Evolutionary conservation across 495 filamentous ascomycete species (phyloP).

Genomic region (Aspergillus mulundensis): DNA sequence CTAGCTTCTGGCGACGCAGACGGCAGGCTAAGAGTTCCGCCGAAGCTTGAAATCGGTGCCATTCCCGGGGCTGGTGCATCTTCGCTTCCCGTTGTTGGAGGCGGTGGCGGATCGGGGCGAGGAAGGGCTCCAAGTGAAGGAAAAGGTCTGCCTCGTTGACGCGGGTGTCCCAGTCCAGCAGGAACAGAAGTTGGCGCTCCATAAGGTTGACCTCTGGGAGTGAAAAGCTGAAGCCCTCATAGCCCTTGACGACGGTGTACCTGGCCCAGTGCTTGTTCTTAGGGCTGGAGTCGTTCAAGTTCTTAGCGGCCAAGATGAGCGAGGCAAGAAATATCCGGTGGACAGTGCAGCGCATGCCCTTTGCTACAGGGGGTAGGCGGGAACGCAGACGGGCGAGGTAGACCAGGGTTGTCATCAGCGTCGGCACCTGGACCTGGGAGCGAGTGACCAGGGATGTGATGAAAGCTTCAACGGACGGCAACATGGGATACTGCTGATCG

Average conservation of each 20-base stretch:
- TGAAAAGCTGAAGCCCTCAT: conserved; percentile 83
- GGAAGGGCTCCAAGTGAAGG: conserved; percentile 80
- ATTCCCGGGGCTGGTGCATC: conserved; percentile 40
- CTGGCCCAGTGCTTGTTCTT: conserved; percentile 99
- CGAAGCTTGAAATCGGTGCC: conserved; percentile 39
- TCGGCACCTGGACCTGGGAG: conserved; percentile 95
- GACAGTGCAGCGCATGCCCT: conserved; percentile 94
- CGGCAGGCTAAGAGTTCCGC: conserved; percentile 40
- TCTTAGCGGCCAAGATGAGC: conserved; percentile 74
- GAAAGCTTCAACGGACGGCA: conserved; percentile 84
- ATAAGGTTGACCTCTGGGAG: conserved; percentile 95
- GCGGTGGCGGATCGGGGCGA: conserved; percentile 69
- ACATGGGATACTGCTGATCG: conserved; percentile 34
- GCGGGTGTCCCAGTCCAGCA: conserved; percentile 88
- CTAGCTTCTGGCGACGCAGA: conserved; percentile 40
- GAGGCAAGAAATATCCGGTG: conserved; percentile 84
- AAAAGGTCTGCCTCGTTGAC: conserved; percentile 83
- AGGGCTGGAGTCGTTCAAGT: conserved; percentile 84
- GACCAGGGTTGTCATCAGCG: conserved; percentile 92
- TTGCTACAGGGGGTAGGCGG: conserved; percentile 86
- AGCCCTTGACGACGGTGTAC: conserved; percentile 75
- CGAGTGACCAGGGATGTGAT: conserved; percentile 85
- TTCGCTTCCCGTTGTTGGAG: conserved; percentile 31
- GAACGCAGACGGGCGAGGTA: conserved; percentile 82
- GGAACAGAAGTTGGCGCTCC: conserved; percentile 94